phyloP scores from a whole-genome alignment of 2,329 filamentous ascomycete species.

The Botrytis porri region DNA sequence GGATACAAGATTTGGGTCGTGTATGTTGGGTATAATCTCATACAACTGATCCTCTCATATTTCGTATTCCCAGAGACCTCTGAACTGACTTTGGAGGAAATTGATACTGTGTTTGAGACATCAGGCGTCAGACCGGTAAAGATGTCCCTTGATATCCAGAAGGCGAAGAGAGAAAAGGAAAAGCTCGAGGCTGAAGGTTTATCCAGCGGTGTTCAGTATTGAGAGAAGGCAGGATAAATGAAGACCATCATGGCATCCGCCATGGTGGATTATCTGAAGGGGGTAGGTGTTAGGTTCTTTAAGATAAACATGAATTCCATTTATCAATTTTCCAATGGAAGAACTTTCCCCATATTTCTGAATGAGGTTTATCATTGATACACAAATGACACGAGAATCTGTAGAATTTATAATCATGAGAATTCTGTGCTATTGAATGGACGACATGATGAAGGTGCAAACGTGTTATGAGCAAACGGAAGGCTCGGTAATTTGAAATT shows the following conservation, averaged over 20 bases:
- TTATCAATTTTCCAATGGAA: background rate
- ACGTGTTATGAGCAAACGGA: background rate
- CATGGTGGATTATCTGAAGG: background rate
- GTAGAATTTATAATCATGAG: background rate
- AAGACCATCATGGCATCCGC: too few species aligned
- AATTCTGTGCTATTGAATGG: background rate
- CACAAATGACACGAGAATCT: background rate
- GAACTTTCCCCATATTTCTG: background rate
- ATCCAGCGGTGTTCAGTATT: background rate
- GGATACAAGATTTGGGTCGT: slow-evolving; percentile 52
- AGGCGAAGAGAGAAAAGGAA: slow-evolving; percentile 40
- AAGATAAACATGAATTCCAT: background rate
- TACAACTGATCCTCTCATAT: slow-evolving; percentile 49
- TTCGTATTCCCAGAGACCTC: slow-evolving; percentile 69
- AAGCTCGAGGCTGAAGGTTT: background rate
- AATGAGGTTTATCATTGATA: background rate
- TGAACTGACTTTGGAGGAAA: slow-evolving; percentile 68
- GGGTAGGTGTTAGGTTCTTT: background rate
- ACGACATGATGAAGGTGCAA: background rate
- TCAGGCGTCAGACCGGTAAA: slow-evolving; percentile 44
- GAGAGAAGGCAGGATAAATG: background rate
- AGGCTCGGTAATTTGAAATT: background rate
- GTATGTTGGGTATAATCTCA: slow-evolving; percentile 49
- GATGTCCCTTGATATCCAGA: slow-evolving; percentile 44
- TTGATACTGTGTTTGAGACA: slow-evolving; percentile 60